Evolutionary conservation across 2,329 filamentous ascomycete species (phyloP), one percentile per base, ranked within the genome.

Genomic region (Aspergillus proliferans): DNA sequence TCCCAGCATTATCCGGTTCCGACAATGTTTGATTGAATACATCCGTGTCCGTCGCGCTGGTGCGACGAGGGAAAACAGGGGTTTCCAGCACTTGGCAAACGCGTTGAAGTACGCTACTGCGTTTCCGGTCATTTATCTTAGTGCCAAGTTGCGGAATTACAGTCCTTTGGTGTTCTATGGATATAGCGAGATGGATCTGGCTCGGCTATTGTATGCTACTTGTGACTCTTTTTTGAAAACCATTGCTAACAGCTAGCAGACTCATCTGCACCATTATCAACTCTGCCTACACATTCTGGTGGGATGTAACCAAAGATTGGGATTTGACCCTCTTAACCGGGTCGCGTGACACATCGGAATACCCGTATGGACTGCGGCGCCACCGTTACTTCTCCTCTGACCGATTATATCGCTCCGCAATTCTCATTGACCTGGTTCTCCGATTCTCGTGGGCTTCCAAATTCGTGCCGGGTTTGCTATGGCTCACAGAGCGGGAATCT

Each of bases 261-360:
- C 74, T 94, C 26, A 70, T 79, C 33, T 86, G 86, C 40, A 86
- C 88, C 26, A 74, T 89, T 30, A 64, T 93, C 60, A 96, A 98
- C 69, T 94, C 88, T 12, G 76, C 87, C 41, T 98, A 95, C 72
- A 90, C 87, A n/a, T 97, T 97, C 74, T 98, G 93, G 76, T 98
- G 93, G 93, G 93, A 98, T 62, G 84, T 97, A 26, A 80, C 88
- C 48, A 93, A 91, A 73, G 93, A 98, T 75, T 98, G 93, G 93
- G 93, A 97, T 64, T 77, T 98, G 53, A 88, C 86, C 0, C 77
- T 97, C 12, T 87, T 97, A 63, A 81, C 85, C 2, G 67, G 76
- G 1, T 66, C 73, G 53, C 81, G 85, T 54, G 76, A 76, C 55
- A 76, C 79, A 9, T 78, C 78, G 1, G 81, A 86, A 22, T 80